Percentiles rank a stretch among this genome's conserved stretches.
phyloP scores from a whole-genome alignment of 257 asterid genomes.

The Scutellaria galericulata region DNA sequence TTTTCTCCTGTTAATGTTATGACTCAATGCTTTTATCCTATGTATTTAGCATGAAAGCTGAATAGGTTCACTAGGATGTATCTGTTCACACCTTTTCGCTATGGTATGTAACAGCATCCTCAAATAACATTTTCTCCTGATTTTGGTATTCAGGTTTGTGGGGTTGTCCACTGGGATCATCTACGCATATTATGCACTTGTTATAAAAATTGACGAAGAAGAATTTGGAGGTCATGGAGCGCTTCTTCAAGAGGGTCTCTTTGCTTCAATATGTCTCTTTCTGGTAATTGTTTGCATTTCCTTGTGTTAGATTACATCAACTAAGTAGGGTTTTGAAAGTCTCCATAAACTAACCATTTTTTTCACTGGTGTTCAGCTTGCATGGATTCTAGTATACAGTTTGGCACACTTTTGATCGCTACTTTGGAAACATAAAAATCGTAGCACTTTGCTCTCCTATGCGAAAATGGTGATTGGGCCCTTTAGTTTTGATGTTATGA shows the following conservation, averaged over 20 bases:
- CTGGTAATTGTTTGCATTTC: slow-evolving; percentile 54
- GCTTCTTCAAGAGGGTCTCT: slow-evolving; percentile 94
- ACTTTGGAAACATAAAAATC: slow-evolving; percentile 24
- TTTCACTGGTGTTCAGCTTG: slow-evolving; percentile 58
- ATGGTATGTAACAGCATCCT: neutral
- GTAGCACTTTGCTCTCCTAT: slow-evolving; percentile 6
- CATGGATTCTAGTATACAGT: slow-evolving; percentile 95
- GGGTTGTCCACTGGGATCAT: slow-evolving; percentile 76
- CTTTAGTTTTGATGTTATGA: slow-evolving; percentile 22
- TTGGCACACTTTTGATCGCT: slow-evolving; percentile 80
- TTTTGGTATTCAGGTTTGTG: slow-evolving; percentile 58
- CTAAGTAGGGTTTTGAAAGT: neutral
- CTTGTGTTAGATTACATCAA: neutral
- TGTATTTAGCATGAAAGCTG: no score
- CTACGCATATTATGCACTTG: slow-evolving; percentile 74
- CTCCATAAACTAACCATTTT: slow-evolving; percentile 14
- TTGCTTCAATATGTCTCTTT: slow-evolving; percentile 87
- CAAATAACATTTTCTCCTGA: slow-evolving; percentile 22
- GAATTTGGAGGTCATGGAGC: slow-evolving; percentile 95
- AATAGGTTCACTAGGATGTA: neutral
- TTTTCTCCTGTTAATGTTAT: slow-evolving; percentile 28
- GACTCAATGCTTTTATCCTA: slow-evolving; percentile 5
- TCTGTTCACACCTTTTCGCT: neutral
- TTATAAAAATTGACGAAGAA: slow-evolving; percentile 90
- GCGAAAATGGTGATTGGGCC: slow-evolving; percentile 20